Base-by-base conservation (phyloP, 495 filamentous ascomycete species). In the Neurospora sp. region DNA sequence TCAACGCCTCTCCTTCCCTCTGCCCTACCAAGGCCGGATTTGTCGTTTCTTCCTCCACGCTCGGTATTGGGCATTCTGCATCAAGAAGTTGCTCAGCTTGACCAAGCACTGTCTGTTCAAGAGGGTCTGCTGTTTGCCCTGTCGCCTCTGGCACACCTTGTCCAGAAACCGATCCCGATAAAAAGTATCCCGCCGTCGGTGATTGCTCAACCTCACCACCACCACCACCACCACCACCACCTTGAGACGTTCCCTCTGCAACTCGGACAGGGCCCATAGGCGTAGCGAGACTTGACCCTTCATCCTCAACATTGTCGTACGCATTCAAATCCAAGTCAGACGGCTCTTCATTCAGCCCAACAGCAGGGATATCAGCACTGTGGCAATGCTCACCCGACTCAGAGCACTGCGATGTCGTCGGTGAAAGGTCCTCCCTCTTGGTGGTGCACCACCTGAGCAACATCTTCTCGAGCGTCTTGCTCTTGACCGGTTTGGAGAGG, bases 401-500 rank as follows among this genome's bases (percentile, higher is more conserved):
- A 5, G 81, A 80, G 70, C 81, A 81, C 69, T 79, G 75, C 8
- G 73, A 71, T 12, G 42, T n/a, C 8, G 31, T 39, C 12, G 72
- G 40, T 16, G 72, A 69, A 5, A n/a, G 38, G 6, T 62, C n/a
- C 31, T n/a, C 69, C 9, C 81, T 77, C 39, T 74, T 78, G 6
- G 76, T 76, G 1, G 75, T 74, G 16, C 77, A 77, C 84, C 89
- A 91, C 37, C 89, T 85, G 4, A 91, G 77, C 16, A 96, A 84
- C 86, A 93, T 94, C 72, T 87, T 88, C 80, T 94, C 91, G 70
- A 94, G 84, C 1, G 85, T 87, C 70, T 86, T 87, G 35, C 87
- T 86, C 76, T 90, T 90, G 74, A 94, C 89, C 0, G 93, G 93
- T 76, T 94, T 96, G 20, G 91, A 84, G 5, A 96, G 81, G 76